Evolutionary conservation across 805 yeast species (phyloP).

Genomic region (Starmera dryadoides): DNA sequence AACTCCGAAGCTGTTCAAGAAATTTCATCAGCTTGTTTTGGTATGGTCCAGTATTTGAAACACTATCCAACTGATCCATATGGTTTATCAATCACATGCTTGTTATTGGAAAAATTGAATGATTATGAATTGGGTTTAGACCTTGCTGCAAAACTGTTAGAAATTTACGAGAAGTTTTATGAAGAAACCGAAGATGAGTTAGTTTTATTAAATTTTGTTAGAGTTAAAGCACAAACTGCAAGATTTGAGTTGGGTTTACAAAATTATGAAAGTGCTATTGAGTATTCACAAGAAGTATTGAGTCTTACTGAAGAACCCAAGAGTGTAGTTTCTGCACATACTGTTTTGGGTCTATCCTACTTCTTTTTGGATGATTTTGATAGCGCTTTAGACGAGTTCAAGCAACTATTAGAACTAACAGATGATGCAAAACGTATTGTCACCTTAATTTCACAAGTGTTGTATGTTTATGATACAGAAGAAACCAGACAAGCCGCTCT

Average conservation of each 20-base stretch:
- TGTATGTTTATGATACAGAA: constrained; percentile 68
- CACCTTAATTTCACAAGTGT: constrained; percentile 67
- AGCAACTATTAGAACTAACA: constrained; percentile 47
- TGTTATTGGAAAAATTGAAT: constrained; percentile 63
- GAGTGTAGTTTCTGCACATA: constrained; percentile 46
- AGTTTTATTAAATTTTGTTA: constrained; percentile 43
- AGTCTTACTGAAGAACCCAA: constrained; percentile 34
- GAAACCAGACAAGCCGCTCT: constrained; percentile 78
- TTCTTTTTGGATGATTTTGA: constrained; percentile 61
- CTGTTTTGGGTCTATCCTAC: constrained; percentile 65
- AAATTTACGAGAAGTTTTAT: constrained; percentile 44
- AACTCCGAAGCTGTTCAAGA: constrained; percentile 58
- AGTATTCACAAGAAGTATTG: constrained; percentile 47
- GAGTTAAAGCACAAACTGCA: constrained; percentile 63
- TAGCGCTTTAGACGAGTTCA: constrained; percentile 60
- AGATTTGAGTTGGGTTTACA: constrained; percentile 59
- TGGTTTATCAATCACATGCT: constrained; percentile 49
- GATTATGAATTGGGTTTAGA: constrained; percentile 48
- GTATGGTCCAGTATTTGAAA: constrained; percentile 59
- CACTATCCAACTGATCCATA: constrained; percentile 49
- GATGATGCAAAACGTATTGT: constrained; percentile 61
- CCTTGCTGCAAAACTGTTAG: constrained; percentile 39
- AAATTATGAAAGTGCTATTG: constrained; percentile 52
- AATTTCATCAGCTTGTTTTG: constrained; percentile 55
- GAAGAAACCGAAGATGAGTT: constrained; percentile 45